A percentile compares a stretch with the other conserved stretches of the same genome.
phyloP scores from a whole-genome alignment of 306 rosid species.

The Ammopiptanthus mongolicus region DNA sequence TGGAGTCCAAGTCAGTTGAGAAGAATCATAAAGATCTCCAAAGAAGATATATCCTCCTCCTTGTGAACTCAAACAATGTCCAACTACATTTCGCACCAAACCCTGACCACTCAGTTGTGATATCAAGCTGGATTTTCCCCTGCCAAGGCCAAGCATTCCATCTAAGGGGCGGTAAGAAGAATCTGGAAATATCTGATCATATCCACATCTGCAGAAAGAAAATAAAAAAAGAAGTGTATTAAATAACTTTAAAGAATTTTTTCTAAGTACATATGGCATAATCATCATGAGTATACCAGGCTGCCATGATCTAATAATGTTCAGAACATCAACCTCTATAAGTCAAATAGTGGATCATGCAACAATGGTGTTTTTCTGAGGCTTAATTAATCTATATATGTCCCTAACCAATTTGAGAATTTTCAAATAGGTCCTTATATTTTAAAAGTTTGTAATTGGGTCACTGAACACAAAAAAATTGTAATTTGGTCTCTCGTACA shows the following conservation, averaged over 20 bases:
- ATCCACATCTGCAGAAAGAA: slow-evolving; percentile 68
- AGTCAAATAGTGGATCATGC: neutral
- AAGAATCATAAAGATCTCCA: slow-evolving; percentile 68
- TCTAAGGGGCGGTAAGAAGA: slow-evolving; percentile 63
- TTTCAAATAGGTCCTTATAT: no score
- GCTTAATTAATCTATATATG: no score
- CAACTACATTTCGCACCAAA: slow-evolving; percentile 58
- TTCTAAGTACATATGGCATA: neutral
- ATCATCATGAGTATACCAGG: neutral
- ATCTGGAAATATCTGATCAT: slow-evolving; percentile 67
- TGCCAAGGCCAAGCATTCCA: slow-evolving; percentile 91
- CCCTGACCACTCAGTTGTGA: slow-evolving; percentile 79
- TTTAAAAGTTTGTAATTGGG: no score
- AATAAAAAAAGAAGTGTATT: neutral
- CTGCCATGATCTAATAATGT: neutral
- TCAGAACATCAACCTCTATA: neutral
- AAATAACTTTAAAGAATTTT: neutral
- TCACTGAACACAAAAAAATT: no score
- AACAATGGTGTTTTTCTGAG: neutral
- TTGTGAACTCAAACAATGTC: slow-evolving; percentile 72
- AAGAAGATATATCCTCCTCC: slow-evolving; percentile 92
- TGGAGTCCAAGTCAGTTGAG: slow-evolving; percentile 56
- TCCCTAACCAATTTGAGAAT: no score
- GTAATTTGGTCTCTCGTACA: no score
- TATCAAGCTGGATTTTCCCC: slow-evolving; percentile 69